phyloP scores from a whole-genome alignment of 2,329 filamentous ascomycete genomes.

The Diaporthe eres region DNA sequence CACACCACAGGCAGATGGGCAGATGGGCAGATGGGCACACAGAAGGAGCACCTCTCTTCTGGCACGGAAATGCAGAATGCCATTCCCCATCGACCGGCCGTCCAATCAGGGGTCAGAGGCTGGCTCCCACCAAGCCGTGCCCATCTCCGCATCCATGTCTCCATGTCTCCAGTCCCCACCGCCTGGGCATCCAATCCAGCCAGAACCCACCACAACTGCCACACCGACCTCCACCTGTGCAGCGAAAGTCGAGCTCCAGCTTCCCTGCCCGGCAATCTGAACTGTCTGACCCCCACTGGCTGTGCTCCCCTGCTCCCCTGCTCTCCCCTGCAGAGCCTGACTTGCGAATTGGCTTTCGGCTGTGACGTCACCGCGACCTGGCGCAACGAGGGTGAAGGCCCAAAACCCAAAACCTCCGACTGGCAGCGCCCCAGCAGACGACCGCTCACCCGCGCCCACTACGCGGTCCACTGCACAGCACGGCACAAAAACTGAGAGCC shows the following conservation, averaged over 20 bases:
- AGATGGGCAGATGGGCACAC: background rate
- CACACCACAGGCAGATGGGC: background rate
- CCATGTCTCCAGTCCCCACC: conserved; percentile 10
- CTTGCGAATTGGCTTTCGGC: conserved; percentile 33
- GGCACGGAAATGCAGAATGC: conserved; percentile 29
- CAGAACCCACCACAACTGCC: conserved; percentile 4
- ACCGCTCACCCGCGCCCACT: background rate
- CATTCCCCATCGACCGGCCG: conserved; percentile 6
- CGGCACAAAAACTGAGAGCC: background rate
- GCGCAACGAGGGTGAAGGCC: background rate
- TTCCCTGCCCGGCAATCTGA: conserved; percentile 25
- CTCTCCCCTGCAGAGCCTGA: conserved; percentile 20
- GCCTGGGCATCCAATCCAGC: conserved; percentile 11
- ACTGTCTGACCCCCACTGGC: conserved; percentile 21
- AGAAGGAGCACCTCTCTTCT: background rate
- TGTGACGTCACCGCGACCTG: conserved; percentile 15
- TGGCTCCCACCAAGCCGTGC: conserved; percentile 8
- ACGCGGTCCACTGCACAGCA: background rate
- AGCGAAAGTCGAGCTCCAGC: background rate
- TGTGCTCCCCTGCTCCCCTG: conserved; percentile 13
- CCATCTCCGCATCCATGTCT: conserved; percentile 8
- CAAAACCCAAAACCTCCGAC: conserved; percentile 19
- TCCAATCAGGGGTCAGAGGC: background rate
- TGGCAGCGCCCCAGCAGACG: conserved; percentile 7
- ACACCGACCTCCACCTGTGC: conserved; percentile 31